A percentile compares a stretch with the other conserved stretches of the same genome.
Conservation (phyloP, 176 grass and related monocot genomes). For the Sorghum bicolor region DNA sequence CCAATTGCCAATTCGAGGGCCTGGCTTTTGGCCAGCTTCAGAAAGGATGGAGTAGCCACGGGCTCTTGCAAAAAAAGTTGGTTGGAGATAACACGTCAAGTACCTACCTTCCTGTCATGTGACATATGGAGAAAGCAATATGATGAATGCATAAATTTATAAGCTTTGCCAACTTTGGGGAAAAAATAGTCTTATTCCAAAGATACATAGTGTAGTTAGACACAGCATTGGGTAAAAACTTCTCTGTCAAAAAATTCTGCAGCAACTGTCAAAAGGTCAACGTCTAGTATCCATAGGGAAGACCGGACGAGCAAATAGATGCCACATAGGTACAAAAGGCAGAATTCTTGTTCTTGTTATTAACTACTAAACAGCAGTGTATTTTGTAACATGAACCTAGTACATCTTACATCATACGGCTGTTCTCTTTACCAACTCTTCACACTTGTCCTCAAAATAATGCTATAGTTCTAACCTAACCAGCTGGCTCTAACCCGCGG, state of each 20-base stretch:
- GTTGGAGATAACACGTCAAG: conserved; percentile 20
- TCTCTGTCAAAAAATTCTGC: conserved; percentile 13
- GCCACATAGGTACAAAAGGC: not conserved
- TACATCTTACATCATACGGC: conserved; percentile 25
- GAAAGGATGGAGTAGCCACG: too few species aligned
- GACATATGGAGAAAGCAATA: not conserved
- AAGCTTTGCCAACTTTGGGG: not conserved
- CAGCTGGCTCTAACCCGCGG: conserved; percentile 11
- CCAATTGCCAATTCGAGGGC: too few species aligned
- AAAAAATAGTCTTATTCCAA: not conserved
- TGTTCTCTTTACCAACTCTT: not conserved
- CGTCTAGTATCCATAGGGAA: not conserved
- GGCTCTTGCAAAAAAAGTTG: not conserved
- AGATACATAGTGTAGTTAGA: not conserved
- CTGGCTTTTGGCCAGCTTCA: too few species aligned
- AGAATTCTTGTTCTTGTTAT: not conserved
- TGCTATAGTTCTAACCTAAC: conserved; percentile 35
- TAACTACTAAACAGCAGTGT: conserved; percentile 18
- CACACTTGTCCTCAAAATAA: not conserved
- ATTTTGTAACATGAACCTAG: conserved; percentile 28
- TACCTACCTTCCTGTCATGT: not conserved
- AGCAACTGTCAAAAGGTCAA: not conserved
- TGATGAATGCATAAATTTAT: not conserved
- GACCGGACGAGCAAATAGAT: conserved; percentile 12
- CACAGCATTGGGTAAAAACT: not conserved